These are phyloP conservation scores for Prunus mongolica DNA, from an alignment of 306 rosid genomes.

Conservation along the genomic window DNA sequence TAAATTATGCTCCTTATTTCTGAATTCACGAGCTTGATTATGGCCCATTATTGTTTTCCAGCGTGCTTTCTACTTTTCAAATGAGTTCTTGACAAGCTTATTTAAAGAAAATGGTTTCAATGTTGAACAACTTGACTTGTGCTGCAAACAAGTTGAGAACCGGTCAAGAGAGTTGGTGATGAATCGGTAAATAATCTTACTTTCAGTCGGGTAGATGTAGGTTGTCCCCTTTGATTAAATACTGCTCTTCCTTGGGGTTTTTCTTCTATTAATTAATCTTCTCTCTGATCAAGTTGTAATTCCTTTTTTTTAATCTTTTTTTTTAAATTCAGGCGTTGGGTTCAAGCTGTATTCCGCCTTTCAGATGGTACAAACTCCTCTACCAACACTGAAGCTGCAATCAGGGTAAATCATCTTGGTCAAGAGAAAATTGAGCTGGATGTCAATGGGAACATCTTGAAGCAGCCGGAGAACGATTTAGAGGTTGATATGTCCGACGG, in stretches of 20 bases:
- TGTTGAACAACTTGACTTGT: conserved; percentile 57
- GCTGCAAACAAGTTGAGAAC: conserved; percentile 96
- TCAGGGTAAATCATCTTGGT: conserved; percentile 22
- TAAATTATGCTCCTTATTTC: conserved; percentile 20
- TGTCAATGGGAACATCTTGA: conserved; percentile 26
- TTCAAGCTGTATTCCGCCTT: conserved; percentile 72
- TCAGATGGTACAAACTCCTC: conserved; percentile 41
- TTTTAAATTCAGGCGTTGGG: conserved; percentile 61
- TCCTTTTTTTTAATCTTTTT: conserved; percentile 16
- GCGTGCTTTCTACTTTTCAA: conserved; percentile 94
- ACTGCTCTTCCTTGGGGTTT: not conserved
- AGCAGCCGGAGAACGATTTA: conserved; percentile 29
- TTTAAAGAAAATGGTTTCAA: conserved; percentile 80
- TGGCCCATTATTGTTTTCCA: conserved; percentile 33
- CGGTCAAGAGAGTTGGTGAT: conserved; percentile 78
- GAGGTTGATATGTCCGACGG: conserved; percentile 78
- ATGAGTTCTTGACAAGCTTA: conserved; percentile 70
- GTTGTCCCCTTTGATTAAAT: not conserved
- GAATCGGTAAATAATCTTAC: conserved; percentile 60
- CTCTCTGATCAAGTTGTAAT: not conserved
- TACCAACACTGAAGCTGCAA: conserved; percentile 28
- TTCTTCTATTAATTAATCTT: not conserved
- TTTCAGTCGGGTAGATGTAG: not conserved
- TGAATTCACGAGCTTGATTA: not conserved
- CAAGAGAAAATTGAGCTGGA: conserved; percentile 14